phyloP scores from a whole-genome alignment of 1,284 basidiomycete species.

The Calocybe gambosa region DNA sequence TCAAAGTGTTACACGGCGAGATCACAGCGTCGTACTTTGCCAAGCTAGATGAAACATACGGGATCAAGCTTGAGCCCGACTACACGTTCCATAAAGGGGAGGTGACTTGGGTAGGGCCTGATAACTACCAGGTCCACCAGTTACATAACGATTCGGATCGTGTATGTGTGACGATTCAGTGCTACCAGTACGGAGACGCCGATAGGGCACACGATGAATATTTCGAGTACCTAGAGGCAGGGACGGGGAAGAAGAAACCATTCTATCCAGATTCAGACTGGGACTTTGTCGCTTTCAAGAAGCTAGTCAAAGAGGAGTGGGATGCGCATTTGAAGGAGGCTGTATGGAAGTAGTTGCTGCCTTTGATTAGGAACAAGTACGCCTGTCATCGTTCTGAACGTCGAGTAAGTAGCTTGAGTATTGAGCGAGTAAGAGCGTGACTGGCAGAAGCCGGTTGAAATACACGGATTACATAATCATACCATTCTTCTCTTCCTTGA shows the following conservation, averaged over 20 bases:
- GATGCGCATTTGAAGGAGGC: conserved; percentile 9
- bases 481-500: too few species aligned
- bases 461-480: too few species aligned
- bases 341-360: conserved; percentile 3
- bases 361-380: too few species aligned
- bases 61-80: conserved; percentile 11
- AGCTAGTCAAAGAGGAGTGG: conserved; percentile 8
- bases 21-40: conserved; percentile 17
- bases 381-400: not conserved
- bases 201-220: conserved; percentile 12
- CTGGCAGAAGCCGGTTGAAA: too few species aligned
- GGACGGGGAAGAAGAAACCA: conserved; percentile 7
- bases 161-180: conserved; percentile 13
- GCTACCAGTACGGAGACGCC: conserved; percentile 9
- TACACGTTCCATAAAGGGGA: conserved; percentile 6
- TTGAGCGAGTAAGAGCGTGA: too few species aligned
- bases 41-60: conserved; percentile 8
- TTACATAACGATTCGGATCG: conserved; percentile 12
- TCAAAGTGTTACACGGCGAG: conserved; percentile 19
- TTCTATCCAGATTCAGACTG: conserved; percentile 12
- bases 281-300: conserved; percentile 10
- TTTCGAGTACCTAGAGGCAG: conserved; percentile 7
- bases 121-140: conserved; percentile 13
- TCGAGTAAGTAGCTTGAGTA: too few species aligned
- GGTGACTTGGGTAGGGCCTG: conserved; percentile 11